Percentiles rank a stretch among this genome's conserved stretches.
These are phyloP conservation scores for Xanthoparmelia taractica DNA, from an alignment of 495 filamentous ascomycete species.

Conservation along the genomic window DNA sequence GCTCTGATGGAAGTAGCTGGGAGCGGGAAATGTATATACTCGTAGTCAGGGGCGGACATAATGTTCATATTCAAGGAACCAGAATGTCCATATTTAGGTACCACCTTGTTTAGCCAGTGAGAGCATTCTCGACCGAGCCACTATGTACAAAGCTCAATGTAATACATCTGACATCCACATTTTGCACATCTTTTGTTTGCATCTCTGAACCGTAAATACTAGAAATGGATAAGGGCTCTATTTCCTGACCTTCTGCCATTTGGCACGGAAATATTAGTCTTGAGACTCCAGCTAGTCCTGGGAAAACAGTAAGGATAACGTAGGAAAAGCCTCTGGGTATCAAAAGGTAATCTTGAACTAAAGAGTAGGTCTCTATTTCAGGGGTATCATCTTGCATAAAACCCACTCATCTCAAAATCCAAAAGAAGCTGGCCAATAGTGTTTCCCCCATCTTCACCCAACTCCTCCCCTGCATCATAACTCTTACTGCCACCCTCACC, in stretches of 20 bases:
- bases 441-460: constrained; percentile 16
- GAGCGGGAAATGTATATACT: background rate
- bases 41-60: background rate
- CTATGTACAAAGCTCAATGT: background rate
- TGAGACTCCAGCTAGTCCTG: background rate
- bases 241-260: background rate
- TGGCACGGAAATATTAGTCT: too few species aligned
- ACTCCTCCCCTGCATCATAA: constrained; percentile 5
- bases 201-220: too few species aligned
- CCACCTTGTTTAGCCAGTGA: background rate
- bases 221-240: background rate
- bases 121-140: background rate
- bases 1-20: background rate
- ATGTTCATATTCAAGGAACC: background rate
- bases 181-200: background rate
- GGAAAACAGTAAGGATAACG: background rate
- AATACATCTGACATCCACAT: background rate
- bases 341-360: background rate
- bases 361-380: background rate
- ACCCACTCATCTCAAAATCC: constrained; percentile 24
- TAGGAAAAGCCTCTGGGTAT: background rate
- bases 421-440: constrained; percentile 23
- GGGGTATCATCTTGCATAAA: constrained; percentile 21
- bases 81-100: too few species aligned
- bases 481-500: constrained; percentile 7